These are phyloP conservation scores for Vitis rotundifolia DNA, from an alignment of 164 flowering plant species.

Conservation along the genomic window DNA sequence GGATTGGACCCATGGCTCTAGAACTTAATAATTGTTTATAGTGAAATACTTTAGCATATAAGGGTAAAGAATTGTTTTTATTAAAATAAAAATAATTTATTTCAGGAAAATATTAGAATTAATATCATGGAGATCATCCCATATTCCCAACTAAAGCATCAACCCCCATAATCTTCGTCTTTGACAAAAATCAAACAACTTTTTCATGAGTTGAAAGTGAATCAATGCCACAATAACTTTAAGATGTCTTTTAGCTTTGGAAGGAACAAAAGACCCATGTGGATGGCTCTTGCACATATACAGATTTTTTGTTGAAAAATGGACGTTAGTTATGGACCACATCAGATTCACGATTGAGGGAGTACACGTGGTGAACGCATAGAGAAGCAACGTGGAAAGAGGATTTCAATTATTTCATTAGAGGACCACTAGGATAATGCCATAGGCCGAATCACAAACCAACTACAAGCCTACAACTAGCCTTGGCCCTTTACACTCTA, in stretches of 20 bases:
- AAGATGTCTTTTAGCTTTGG: neutral
- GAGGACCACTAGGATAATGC: conserved; percentile 20
- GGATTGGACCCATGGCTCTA: too few species aligned
- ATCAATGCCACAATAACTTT: neutral
- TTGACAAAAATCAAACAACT: neutral
- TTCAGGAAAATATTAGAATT: too few species aligned
- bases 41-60: too few species aligned
- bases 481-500: conserved; percentile 21
- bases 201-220: neutral
- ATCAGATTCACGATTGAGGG: conserved; percentile 12
- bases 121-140: too few species aligned
- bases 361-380: conserved; percentile 6
- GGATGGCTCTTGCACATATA: neutral
- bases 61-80: too few species aligned
- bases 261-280: conserved; percentile 3
- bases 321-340: conserved; percentile 19
- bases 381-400: conserved; percentile 23
- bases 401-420: conserved; percentile 10
- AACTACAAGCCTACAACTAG: conserved; percentile 14
- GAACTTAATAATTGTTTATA: too few species aligned
- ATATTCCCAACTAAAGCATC: too few species aligned
- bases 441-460: conserved; percentile 25
- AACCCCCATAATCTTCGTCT: too few species aligned
- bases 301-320: neutral
- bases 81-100: too few species aligned